These are phyloP conservation scores for Cicer arietinum DNA, from an alignment of 306 rosid species.

Conservation along the genomic window DNA sequence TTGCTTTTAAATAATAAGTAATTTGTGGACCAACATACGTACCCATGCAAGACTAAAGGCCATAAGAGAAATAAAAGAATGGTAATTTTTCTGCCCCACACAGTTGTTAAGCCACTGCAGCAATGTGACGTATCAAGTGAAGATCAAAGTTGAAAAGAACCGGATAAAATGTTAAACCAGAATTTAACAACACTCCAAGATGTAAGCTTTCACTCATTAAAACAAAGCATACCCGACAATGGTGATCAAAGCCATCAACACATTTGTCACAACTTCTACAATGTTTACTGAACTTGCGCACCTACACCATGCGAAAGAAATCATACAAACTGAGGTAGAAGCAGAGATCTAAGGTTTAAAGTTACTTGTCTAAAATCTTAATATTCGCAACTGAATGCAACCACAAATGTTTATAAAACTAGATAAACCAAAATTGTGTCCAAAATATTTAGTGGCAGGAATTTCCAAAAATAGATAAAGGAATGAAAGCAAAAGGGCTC, in stretches of 20 bases:
- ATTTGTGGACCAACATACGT: slow-evolving; percentile 46
- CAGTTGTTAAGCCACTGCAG: slow-evolving; percentile 99
- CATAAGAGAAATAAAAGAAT: slow-evolving; percentile 89
- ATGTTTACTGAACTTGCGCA: slow-evolving; percentile 95
- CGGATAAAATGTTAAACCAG: slow-evolving; percentile 25
- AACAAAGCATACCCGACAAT: slow-evolving; percentile 79
- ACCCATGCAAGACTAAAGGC: slow-evolving; percentile 92
- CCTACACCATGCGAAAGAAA: slow-evolving; percentile 62
- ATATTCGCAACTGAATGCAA: slow-evolving; percentile 27
- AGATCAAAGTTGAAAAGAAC: slow-evolving; percentile 36
- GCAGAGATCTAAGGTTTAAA: slow-evolving; percentile 16
- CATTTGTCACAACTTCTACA: slow-evolving; percentile 99
- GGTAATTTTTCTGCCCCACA: slow-evolving; percentile 91
- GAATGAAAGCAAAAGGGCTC: slow-evolving; percentile 29
- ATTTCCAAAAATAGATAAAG: slow-evolving; percentile 19
- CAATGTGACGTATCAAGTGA: slow-evolving; percentile 50
- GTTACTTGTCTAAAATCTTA: slow-evolving; percentile 29
- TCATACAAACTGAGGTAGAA: slow-evolving; percentile 20
- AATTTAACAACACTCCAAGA: slow-evolving; percentile 35
- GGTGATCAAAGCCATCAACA: slow-evolving; percentile 97
- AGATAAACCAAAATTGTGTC: slow-evolving; percentile 4
- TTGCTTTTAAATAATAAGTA: slow-evolving; percentile 31
- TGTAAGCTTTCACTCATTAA: slow-evolving; percentile 38
- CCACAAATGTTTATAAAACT: background rate
- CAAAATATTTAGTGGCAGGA: slow-evolving; percentile 29